Conservation (phyloP, 495 filamentous ascomycete genomes). For the Cenococcum geophilum region DNA sequence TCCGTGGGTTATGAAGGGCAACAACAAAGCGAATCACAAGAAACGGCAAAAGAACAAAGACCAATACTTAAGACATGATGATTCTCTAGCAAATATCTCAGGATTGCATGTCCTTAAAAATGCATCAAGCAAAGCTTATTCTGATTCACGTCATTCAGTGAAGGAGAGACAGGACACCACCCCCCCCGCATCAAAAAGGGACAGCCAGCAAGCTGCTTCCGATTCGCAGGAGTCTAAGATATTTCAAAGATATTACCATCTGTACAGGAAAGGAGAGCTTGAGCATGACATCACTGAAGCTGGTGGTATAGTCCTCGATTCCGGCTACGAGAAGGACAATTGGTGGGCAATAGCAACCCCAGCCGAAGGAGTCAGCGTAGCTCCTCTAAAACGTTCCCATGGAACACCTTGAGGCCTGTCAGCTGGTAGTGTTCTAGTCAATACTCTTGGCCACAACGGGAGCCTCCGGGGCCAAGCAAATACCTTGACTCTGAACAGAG, state of each 20-base stretch:
- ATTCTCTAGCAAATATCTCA: neutral
- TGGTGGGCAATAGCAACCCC: conserved; percentile 71
- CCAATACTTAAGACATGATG: conserved; percentile 14
- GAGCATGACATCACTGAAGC: conserved; percentile 71
- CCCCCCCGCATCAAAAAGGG: neutral
- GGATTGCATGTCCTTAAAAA: neutral
- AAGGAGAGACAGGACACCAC: conserved; percentile 10
- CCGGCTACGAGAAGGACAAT: conserved; percentile 95
- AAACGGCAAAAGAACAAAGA: conserved; percentile 35
- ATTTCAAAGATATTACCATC: conserved; percentile 90
- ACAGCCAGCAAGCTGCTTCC: neutral
- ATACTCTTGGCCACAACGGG: too few species aligned
- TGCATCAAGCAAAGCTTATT: neutral
- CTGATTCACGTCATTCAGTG: conserved; percentile 11
- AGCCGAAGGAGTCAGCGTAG: neutral
- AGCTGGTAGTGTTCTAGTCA: too few species aligned
- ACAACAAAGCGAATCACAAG: conserved; percentile 10
- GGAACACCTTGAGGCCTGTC: too few species aligned
- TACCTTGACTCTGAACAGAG: too few species aligned
- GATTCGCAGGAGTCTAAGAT: conserved; percentile 40
- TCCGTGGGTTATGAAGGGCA: conserved; percentile 73
- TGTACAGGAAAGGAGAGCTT: conserved; percentile 81
- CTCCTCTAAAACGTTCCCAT: too few species aligned
- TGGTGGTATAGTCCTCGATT: conserved; percentile 68
- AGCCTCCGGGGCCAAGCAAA: too few species aligned